Conservation (phyloP, 345 rosid genomes). For the Moringa oleifera region DNA sequence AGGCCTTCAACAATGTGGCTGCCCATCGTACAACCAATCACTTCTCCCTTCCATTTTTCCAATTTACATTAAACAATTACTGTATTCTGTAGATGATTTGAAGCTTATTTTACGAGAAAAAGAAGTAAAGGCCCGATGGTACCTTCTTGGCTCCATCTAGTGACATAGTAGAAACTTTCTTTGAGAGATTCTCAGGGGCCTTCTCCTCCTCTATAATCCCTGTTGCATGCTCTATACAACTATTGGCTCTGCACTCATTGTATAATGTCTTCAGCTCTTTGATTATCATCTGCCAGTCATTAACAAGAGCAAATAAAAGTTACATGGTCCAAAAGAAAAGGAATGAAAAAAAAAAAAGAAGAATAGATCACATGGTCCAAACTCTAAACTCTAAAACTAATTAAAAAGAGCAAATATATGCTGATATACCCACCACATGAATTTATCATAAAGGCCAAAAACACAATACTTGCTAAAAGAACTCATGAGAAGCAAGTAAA, state of each 20-base stretch:
- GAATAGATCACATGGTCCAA: background rate
- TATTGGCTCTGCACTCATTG: slow-evolving; percentile 71
- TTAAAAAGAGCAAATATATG: background rate
- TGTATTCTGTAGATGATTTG: background rate
- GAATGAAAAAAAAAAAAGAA: background rate
- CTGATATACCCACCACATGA: background rate
- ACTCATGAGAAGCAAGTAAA: background rate
- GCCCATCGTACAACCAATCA: background rate
- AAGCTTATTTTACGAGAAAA: background rate
- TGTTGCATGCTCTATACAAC: slow-evolving; percentile 91
- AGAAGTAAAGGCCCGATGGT: slow-evolving; percentile 3
- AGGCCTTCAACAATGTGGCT: background rate
- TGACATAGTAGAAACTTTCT: slow-evolving; percentile 67
- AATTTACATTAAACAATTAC: too few species aligned
- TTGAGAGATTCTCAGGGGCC: slow-evolving; percentile 77
- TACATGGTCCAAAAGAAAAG: background rate
- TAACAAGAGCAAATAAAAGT: too few species aligned
- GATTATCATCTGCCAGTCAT: slow-evolving; percentile 37
- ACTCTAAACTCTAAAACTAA: background rate
- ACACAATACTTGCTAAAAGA: background rate
- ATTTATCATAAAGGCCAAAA: background rate
- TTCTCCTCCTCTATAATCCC: slow-evolving; percentile 76
- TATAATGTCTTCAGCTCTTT: slow-evolving; percentile 56
- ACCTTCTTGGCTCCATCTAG: slow-evolving; percentile 67
- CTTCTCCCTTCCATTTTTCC: background rate